Percentiles rank a stretch among this genome's conserved stretches.
Evolutionary conservation across 2,329 filamentous ascomycete genomes (phyloP).

Genomic region (Pseudocercospora fuligena): DNA sequence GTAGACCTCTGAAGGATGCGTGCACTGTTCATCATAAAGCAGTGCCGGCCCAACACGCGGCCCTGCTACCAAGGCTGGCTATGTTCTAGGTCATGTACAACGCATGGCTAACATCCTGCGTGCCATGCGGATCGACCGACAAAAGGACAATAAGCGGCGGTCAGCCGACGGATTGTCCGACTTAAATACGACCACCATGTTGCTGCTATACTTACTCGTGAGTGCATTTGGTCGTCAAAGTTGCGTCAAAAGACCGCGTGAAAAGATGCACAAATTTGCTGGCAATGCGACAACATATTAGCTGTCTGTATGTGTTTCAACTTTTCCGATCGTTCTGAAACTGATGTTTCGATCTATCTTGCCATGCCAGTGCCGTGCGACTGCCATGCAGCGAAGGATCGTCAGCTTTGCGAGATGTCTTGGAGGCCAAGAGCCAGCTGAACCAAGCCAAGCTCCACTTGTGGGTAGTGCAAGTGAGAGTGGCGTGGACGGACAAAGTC

Average conservation of each 20-base stretch:
- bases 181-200: constrained; percentile 4
- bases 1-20: not conserved
- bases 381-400: constrained; percentile 6
- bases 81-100: constrained; percentile 8
- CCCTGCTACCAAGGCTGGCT: not conserved
- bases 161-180: constrained; percentile 10
- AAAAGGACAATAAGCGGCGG: constrained; percentile 8
- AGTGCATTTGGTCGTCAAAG: not conserved
- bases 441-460: not conserved
- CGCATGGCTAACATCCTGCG: constrained; percentile 9
- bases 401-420: constrained; percentile 14
- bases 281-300: not conserved
- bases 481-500: constrained; percentile 1
- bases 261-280: not conserved
- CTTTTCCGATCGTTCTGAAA: constrained; percentile 2
- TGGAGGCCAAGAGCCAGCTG: constrained; percentile 22
- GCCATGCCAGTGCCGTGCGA: not conserved
- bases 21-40: constrained; percentile 7
- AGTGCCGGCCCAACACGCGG: constrained; percentile 5
- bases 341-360: constrained; percentile 2
- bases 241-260: not conserved
- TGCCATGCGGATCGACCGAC: constrained; percentile 12
- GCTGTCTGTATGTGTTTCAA: constrained; percentile 4
- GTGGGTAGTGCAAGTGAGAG: constrained; percentile 6
- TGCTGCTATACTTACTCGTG: not conserved